phyloP scores from a whole-genome alignment of 768 basidiomycete genomes.

The Gymnopilus dilepis region DNA sequence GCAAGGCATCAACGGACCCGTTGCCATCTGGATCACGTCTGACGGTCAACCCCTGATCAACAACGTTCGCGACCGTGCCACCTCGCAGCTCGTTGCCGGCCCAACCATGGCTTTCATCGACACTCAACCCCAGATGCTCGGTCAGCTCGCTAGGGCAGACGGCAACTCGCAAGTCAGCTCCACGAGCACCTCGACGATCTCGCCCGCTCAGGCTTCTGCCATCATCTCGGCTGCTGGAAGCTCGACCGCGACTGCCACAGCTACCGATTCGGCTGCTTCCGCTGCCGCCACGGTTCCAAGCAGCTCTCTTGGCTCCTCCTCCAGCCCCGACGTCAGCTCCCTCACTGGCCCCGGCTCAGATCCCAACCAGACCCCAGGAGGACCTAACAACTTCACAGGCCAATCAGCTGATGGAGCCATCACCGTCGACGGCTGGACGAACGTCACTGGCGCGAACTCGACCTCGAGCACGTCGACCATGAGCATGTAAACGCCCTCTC shows the following conservation, averaged over 20 bases:
- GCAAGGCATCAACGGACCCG: slow-evolving; percentile 69
- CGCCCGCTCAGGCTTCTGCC: slow-evolving; percentile 40
- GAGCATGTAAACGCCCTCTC: slow-evolving; percentile 7
- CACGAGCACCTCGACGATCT: slow-evolving; percentile 33
- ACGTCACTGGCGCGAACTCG: background rate
- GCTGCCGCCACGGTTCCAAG: slow-evolving; percentile 5
- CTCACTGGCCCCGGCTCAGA: background rate
- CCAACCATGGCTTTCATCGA: slow-evolving; percentile 75
- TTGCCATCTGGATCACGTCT: slow-evolving; percentile 73
- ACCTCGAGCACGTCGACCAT: no score
- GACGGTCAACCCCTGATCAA: slow-evolving; percentile 66
- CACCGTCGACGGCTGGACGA: slow-evolving; percentile 52
- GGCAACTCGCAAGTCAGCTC: slow-evolving; percentile 14
- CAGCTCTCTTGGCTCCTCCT: slow-evolving; percentile 6
- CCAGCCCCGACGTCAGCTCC: background rate
- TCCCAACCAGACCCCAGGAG: slow-evolving; percentile 25
- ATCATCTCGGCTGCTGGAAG: slow-evolving; percentile 36
- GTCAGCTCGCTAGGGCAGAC: slow-evolving; percentile 44
- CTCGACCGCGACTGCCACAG: slow-evolving; percentile 11
- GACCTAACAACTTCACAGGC: slow-evolving; percentile 49
- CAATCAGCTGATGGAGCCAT: slow-evolving; percentile 44
- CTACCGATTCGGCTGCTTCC: slow-evolving; percentile 20
- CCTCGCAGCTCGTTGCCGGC: slow-evolving; percentile 66
- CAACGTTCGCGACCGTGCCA: slow-evolving; percentile 62
- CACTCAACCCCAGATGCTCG: slow-evolving; percentile 56